These are phyloP conservation scores for Rubroboletus satanas DNA, from an alignment of 768 basidiomycete species.

Conservation along the genomic window DNA sequence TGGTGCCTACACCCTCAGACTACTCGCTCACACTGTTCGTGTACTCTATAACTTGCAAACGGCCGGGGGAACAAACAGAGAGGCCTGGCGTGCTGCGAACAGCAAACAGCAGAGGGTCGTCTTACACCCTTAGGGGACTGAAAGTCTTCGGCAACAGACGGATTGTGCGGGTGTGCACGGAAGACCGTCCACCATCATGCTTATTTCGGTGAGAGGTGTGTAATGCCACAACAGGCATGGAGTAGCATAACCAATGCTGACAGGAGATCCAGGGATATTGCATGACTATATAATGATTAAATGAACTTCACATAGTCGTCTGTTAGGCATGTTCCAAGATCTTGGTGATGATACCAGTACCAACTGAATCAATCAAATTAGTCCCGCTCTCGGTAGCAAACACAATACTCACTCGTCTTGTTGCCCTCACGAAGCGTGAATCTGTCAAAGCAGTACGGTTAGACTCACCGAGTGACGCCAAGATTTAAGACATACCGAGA, in stretches of 20 bases:
- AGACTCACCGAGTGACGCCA: background rate
- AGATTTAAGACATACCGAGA: constrained; percentile 48
- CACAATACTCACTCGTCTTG: constrained; percentile 66
- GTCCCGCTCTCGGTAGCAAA: background rate
- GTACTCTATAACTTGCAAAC: no score
- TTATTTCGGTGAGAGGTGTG: background rate
- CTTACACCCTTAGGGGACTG: background rate
- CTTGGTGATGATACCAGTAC: constrained; percentile 92
- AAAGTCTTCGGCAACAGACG: background rate
- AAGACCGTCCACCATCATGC: background rate
- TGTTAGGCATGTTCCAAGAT: constrained; percentile 48
- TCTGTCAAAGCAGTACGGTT: constrained; percentile 20
- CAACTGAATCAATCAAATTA: constrained; percentile 49
- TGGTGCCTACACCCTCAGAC: background rate
- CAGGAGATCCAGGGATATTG: constrained; percentile 20
- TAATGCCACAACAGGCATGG: background rate
- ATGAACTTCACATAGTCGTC: constrained; percentile 5
- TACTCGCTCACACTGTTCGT: no score
- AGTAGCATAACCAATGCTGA: constrained; percentile 17
- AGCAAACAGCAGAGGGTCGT: background rate
- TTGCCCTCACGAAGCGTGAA: constrained; percentile 96
- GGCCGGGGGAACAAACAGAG: no score
- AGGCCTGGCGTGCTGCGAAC: no score
- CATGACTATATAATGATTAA: constrained; percentile 19
- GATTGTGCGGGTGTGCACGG: background rate